phyloP scores from a whole-genome alignment of 2,329 filamentous ascomycete genomes.

The Exophiala alcalophila region DNA sequence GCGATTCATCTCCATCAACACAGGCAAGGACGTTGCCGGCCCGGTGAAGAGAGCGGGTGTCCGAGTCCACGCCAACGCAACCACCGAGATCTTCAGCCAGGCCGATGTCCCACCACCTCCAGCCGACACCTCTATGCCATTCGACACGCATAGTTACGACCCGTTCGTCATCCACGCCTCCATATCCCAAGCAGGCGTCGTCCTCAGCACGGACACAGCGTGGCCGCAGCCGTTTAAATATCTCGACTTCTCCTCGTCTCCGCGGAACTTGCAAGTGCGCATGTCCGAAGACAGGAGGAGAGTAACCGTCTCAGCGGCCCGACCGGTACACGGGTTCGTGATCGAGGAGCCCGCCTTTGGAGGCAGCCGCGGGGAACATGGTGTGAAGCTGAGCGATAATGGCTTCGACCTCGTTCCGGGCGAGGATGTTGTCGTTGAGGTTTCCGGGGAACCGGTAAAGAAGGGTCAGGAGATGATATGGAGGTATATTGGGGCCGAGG shows the following conservation, averaged over 20 bases:
- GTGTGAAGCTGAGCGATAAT: constrained; percentile 48
- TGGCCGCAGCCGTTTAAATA: constrained; percentile 61
- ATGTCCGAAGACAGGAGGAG: constrained; percentile 41
- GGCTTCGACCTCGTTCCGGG: constrained; percentile 57
- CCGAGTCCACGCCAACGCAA: constrained; percentile 51
- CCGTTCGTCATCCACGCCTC: constrained; percentile 51
- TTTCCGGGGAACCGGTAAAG: background rate
- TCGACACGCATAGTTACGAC: constrained; percentile 38
- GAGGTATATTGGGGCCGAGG: constrained; percentile 14
- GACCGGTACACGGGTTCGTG: constrained; percentile 55
- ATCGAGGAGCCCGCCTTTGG: constrained; percentile 50
- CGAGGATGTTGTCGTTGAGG: constrained; percentile 46
- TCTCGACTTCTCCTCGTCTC: constrained; percentile 49
- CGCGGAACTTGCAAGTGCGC: constrained; percentile 42
- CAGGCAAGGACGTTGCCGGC: constrained; percentile 52
- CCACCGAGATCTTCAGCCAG: constrained; percentile 48
- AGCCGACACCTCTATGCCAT: background rate
- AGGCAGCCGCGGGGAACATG: no score
- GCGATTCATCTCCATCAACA: constrained; percentile 52
- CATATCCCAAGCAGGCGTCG: constrained; percentile 49
- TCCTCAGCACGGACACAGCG: constrained; percentile 54
- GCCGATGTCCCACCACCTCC: constrained; percentile 31
- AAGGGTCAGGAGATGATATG: constrained; percentile 3
- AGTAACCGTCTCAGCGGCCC: background rate
- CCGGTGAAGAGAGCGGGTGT: constrained; percentile 44